Conservation (phyloP, 345 rosid species). For the Camelina hispida region DNA sequence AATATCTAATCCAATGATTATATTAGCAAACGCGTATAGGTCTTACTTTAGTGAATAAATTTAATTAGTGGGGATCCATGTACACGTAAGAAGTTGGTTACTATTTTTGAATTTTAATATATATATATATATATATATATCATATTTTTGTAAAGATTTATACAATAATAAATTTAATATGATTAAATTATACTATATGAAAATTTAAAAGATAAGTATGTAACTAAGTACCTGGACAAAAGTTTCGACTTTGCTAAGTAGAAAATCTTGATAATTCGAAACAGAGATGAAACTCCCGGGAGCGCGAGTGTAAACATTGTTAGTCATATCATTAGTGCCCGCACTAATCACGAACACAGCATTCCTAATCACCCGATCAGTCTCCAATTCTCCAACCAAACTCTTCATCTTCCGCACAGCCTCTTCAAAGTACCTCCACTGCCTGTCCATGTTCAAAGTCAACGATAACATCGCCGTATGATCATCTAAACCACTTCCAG, state of each 20-base stretch:
- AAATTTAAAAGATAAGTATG: neutral
- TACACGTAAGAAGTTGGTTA: neutral
- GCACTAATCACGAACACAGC: slow-evolving; percentile 44
- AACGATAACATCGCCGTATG: slow-evolving; percentile 16
- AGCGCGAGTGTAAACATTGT: slow-evolving; percentile 37
- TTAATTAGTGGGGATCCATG: slow-evolving; percentile 25
- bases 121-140: neutral
- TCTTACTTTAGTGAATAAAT: slow-evolving; percentile 6
- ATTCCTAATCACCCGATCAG: slow-evolving; percentile 38
- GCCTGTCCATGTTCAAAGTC: slow-evolving; percentile 29
- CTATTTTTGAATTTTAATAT: neutral
- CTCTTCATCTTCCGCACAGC: slow-evolving; percentile 35
- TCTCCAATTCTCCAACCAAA: slow-evolving; percentile 40
- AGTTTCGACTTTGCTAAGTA: slow-evolving; percentile 30
- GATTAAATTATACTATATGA: neutral
- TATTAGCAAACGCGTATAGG: neutral
- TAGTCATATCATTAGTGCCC: slow-evolving; percentile 46
- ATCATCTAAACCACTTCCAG: slow-evolving; percentile 47
- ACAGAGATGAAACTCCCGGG: slow-evolving; percentile 25
- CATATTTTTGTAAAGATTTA: neutral
- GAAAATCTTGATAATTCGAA: slow-evolving; percentile 38
- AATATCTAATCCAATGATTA: neutral
- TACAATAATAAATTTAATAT: neutral
- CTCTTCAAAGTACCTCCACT: slow-evolving; percentile 44
- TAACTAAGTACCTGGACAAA: slow-evolving; percentile 40